Evolutionary conservation across 768 basidiomycete genomes (phyloP).

Genomic region (Cystofilobasidium capitatum): DNA sequence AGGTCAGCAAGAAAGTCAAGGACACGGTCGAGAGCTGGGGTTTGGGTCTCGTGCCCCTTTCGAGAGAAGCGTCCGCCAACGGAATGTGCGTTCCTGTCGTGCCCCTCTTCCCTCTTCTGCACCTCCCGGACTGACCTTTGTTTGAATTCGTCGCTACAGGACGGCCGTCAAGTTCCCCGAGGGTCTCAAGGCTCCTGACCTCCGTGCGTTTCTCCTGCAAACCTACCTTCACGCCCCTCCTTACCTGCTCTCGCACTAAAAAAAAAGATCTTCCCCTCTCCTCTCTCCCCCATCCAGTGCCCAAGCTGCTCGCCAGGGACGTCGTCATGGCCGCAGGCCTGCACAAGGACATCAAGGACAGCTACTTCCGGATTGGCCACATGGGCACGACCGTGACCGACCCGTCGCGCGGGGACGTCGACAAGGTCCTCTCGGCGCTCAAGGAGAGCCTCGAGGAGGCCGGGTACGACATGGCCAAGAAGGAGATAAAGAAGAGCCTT

Average conservation of each 20-base stretch:
- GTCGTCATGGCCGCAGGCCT: constrained; percentile 82
- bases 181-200: constrained; percentile 63
- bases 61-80: constrained; percentile 62
- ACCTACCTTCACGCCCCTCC: neutral
- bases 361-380: constrained; percentile 87
- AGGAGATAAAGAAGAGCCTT: neutral
- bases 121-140: constrained; percentile 3
- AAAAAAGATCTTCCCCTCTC: neutral
- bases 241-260: neutral
- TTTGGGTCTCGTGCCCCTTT: constrained; percentile 59
- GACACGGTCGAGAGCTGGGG: constrained; percentile 57
- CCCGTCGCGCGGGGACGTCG: constrained; percentile 59
- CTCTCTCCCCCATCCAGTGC: neutral
- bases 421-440: constrained; percentile 58
- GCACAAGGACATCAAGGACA: constrained; percentile 74
- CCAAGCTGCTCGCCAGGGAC: constrained; percentile 39
- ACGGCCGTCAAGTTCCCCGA: constrained; percentile 69
- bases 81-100: constrained; percentile 63
- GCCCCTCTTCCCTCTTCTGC: constrained; percentile 44
- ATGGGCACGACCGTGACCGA: constrained; percentile 84
- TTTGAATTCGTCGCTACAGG: constrained; percentile 14
- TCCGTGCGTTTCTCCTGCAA: constrained; percentile 35
- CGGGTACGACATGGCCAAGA: constrained; percentile 13
- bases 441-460: constrained; percentile 34
- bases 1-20: constrained; percentile 60